Conservation (phyloP, 345 rosid genomes). For the Conringia planisiliqua region DNA sequence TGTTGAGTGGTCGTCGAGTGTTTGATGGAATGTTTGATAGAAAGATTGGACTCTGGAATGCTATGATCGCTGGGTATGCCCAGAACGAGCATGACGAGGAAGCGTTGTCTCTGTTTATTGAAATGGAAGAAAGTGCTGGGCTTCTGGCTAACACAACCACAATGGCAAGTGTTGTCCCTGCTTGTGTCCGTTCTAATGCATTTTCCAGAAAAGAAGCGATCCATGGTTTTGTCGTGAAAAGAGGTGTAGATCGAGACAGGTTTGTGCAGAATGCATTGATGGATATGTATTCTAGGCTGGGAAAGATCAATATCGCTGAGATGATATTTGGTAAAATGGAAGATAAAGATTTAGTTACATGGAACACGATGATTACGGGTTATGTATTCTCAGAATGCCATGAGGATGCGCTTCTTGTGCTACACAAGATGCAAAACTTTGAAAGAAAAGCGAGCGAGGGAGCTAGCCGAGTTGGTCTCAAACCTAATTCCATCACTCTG, state of each 20-base stretch:
- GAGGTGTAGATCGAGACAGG: slow-evolving; percentile 53
- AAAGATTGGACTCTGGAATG: slow-evolving; percentile 75
- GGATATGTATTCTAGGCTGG: slow-evolving; percentile 84
- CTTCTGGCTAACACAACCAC: slow-evolving; percentile 75
- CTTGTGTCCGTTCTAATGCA: slow-evolving; percentile 54
- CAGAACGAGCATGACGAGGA: slow-evolving; percentile 63
- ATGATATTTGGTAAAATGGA: slow-evolving; percentile 61
- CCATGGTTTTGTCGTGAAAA: slow-evolving; percentile 71
- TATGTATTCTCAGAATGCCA: slow-evolving; percentile 54
- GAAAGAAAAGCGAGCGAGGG: slow-evolving; percentile 28
- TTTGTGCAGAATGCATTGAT: slow-evolving; percentile 85
- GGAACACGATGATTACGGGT: slow-evolving; percentile 87
- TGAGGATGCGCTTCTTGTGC: slow-evolving; percentile 55
- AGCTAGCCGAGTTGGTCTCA: slow-evolving; percentile 28
- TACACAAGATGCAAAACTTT: slow-evolving; percentile 59
- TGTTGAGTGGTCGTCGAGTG: slow-evolving; percentile 57
- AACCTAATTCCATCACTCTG: slow-evolving; percentile 77
- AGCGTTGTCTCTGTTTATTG: slow-evolving; percentile 63
- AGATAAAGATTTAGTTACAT: slow-evolving; percentile 66
- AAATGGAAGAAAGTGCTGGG: slow-evolving; percentile 61
- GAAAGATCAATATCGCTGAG: slow-evolving; percentile 51
- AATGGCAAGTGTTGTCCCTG: slow-evolving; percentile 75
- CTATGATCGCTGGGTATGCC: slow-evolving; percentile 87
- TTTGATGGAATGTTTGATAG: slow-evolving; percentile 49
- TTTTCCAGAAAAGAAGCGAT: slow-evolving; percentile 61